Evolutionary conservation across 768 basidiomycete genomes (phyloP).

Genomic region (Amanita pseudoporphyria): DNA sequence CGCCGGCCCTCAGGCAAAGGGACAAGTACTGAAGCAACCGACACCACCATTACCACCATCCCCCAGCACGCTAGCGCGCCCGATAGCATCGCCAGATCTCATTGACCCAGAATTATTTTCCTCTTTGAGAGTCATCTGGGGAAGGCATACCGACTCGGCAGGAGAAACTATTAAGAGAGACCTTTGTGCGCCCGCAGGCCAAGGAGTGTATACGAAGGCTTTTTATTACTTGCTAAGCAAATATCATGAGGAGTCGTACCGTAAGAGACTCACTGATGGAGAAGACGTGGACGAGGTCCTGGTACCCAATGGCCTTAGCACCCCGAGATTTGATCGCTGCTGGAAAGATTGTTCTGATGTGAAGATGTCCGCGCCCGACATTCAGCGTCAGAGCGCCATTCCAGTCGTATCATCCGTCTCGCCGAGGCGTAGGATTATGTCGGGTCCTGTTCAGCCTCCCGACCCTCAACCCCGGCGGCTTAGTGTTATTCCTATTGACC

Average conservation of each 20-base stretch:
- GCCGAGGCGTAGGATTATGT: background rate
- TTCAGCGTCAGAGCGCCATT: background rate
- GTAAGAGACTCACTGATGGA: conserved; percentile 39
- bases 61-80: conserved; percentile 57
- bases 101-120: conserved; percentile 73
- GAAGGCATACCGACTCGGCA: conserved; percentile 50
- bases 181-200: conserved; percentile 58
- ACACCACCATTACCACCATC: conserved; percentile 47
- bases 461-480: background rate
- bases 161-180: conserved; percentile 51
- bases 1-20: conserved; percentile 22
- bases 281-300: conserved; percentile 20
- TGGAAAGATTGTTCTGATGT: conserved; percentile 21
- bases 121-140: conserved; percentile 80
- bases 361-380: background rate
- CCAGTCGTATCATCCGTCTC: background rate
- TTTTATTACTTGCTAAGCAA: conserved; percentile 79
- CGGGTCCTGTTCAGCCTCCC: background rate
- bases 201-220: conserved; percentile 72
- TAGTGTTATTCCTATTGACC: conserved; percentile 13
- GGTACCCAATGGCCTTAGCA: conserved; percentile 19
- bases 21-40: conserved; percentile 17
- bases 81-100: conserved; percentile 54
- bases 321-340: conserved; percentile 25
- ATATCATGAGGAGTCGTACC: conserved; percentile 53